Evolutionary conservation across 2,329 filamentous ascomycete genomes (phyloP).

Genomic region (Cucurbitaria berberidis): DNA sequence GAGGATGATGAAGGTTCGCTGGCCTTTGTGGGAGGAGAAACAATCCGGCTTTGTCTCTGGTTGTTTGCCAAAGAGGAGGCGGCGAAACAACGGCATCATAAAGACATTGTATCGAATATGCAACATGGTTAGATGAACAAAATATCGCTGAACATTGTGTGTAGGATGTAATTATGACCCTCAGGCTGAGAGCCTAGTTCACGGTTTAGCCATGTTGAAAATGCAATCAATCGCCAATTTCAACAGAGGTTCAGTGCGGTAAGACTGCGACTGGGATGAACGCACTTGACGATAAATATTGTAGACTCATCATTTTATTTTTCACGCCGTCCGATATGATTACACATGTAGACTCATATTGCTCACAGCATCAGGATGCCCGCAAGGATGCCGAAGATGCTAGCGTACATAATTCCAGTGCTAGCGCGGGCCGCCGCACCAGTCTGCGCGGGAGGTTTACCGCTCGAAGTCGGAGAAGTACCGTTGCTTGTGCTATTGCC

Average conservation of each 20-base stretch:
- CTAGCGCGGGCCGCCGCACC: constrained; percentile 18
- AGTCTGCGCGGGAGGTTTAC: constrained; percentile 9
- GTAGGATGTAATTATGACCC: not conserved
- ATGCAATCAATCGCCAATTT: too few species aligned
- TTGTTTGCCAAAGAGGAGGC: not conserved
- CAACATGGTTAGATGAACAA: not conserved
- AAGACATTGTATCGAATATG: not conserved
- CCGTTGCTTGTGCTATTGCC: constrained; percentile 26
- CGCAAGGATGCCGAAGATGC: constrained; percentile 16
- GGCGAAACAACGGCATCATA: not conserved
- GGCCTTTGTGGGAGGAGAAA: not conserved
- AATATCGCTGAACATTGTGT: not conserved
- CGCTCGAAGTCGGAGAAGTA: constrained; percentile 21
- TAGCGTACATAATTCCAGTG: constrained; percentile 8
- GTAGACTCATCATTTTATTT: not conserved
- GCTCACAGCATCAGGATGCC: constrained; percentile 20
- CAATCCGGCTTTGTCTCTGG: not conserved
- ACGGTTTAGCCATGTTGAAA: too few species aligned
- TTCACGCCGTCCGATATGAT: not conserved
- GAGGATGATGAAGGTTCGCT: too few species aligned
- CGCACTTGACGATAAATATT: not conserved
- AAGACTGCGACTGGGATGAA: not conserved
- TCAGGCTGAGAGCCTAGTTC: too few species aligned
- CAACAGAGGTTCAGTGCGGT: not conserved
- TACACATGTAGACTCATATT: not conserved